Percentiles rank a stretch among this genome's conserved stretches.
These are phyloP conservation scores for Leccinum subgranulosum DNA, from an alignment of 768 basidiomycete genomes.

Conservation along the genomic window DNA sequence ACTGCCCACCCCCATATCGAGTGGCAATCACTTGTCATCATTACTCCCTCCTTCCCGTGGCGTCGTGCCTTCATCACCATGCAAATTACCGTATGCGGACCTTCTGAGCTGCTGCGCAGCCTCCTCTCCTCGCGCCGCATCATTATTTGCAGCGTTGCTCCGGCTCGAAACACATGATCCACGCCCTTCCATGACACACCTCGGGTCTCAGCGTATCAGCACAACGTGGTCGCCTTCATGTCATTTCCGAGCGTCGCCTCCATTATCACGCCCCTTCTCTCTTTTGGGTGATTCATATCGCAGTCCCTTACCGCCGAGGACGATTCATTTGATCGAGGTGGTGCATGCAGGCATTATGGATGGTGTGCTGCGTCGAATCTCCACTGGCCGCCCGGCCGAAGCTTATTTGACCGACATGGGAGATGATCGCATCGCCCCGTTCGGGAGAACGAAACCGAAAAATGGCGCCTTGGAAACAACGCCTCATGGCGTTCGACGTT, in stretches of 20 bases:
- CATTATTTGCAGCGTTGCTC: conserved; percentile 17
- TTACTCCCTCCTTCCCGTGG: conserved; percentile 12
- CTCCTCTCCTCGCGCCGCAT: conserved; percentile 17
- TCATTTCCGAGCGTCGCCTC: conserved; percentile 22
- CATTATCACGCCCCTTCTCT: conserved; percentile 7
- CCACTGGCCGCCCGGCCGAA: not conserved
- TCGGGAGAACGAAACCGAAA: not conserved
- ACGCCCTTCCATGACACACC: conserved; percentile 14
- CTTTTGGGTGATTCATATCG: not conserved
- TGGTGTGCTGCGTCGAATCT: not conserved
- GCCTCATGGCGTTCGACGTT: not conserved
- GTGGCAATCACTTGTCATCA: conserved; percentile 6
- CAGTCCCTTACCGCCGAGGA: not conserved
- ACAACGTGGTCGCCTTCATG: conserved; percentile 11
- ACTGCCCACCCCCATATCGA: conserved; percentile 3
- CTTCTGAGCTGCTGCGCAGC: conserved; percentile 19
- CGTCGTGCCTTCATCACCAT: conserved; percentile 9
- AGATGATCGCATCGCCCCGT: conserved; percentile 1
- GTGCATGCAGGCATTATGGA: not conserved
- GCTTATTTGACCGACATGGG: conserved; percentile 5
- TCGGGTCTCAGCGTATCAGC: conserved; percentile 4
- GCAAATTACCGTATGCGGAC: conserved; percentile 9
- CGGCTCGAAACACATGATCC: conserved; percentile 27
- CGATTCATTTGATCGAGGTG: not conserved
- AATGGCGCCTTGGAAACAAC: conserved; percentile 1